Percentiles rank a stretch among this genome's conserved stretches.
phyloP scores from a whole-genome alignment of 1,284 basidiomycete species.

The Sanghuangporus weigelae region DNA sequence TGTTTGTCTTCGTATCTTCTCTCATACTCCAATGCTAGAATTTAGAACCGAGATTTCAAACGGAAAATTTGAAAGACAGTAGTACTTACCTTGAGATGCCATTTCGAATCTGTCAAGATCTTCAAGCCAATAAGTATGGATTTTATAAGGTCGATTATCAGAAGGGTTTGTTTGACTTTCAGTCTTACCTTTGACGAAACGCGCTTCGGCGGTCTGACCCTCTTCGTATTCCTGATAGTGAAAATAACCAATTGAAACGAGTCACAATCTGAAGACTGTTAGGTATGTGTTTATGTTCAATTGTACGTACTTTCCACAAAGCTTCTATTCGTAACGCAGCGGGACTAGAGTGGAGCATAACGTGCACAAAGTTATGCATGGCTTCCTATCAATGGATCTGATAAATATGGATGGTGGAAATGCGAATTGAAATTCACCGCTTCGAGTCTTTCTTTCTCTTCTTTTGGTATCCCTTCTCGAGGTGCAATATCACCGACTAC shows the following conservation, averaged over 20 bases:
- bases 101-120: conserved; percentile 94
- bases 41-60: neutral
- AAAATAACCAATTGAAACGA: neutral
- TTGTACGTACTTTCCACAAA: conserved; percentile 66
- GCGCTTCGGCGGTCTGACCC: conserved; percentile 74
- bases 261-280: neutral
- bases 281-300: neutral
- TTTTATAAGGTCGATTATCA: neutral
- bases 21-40: conserved; percentile 69
- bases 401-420: neutral
- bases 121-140: conserved; percentile 24
- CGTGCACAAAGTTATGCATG: conserved; percentile 86
- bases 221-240: conserved; percentile 83
- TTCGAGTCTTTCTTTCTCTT: conserved; percentile 77
- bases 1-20: conserved; percentile 36
- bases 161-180: too few species aligned
- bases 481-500: conserved; percentile 93
- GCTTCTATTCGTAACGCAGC: conserved; percentile 74
- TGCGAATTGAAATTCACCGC: conserved; percentile 34
- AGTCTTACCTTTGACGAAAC: conserved; percentile 81
- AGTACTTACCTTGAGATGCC: conserved; percentile 65
- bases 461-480: conserved; percentile 77
- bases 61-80: neutral
- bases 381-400: conserved; percentile 54
- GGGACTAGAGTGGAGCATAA: conserved; percentile 81